Evolutionary conservation across 2,329 filamentous ascomycete genomes (phyloP).

Genomic region (Cordyceps cateniannulata): DNA sequence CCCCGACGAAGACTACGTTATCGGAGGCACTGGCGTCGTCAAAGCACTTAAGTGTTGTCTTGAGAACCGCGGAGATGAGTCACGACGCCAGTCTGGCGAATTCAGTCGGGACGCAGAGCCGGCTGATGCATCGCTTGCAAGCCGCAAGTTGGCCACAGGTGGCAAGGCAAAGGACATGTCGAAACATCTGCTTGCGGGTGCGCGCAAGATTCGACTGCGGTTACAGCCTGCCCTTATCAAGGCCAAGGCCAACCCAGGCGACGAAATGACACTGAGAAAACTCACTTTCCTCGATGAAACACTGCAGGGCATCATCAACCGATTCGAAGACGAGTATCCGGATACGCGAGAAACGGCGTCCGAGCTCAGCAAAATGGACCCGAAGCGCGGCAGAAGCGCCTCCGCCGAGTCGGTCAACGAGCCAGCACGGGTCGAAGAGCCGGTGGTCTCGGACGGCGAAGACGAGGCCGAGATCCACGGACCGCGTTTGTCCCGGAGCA

Average conservation of each 20-base stretch:
- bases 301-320: constrained; percentile 82
- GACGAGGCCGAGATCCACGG: constrained; percentile 41
- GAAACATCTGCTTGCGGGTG: constrained; percentile 79
- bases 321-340: constrained; percentile 94
- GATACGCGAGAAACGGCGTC: constrained; percentile 61
- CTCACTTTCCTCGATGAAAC: constrained; percentile 85
- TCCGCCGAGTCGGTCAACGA: background rate
- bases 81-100: constrained; percentile 45
- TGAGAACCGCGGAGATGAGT: constrained; percentile 66
- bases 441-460: constrained; percentile 40
- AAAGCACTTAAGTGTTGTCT: constrained; percentile 90
- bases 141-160: constrained; percentile 32
- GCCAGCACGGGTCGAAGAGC: constrained; percentile 26
- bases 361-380: background rate
- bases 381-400: constrained; percentile 4
- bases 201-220: constrained; percentile 77
- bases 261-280: constrained; percentile 74
- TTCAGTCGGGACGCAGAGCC: constrained; percentile 46
- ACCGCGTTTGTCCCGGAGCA: constrained; percentile 41
- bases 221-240: constrained; percentile 78
- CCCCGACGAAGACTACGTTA: constrained; percentile 90
- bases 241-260: constrained; percentile 59
- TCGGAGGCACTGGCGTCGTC: constrained; percentile 89
- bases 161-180: constrained; percentile 85
- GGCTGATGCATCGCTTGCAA: constrained; percentile 38